A percentile compares a stretch with the other conserved stretches of the same genome.
Conservation (phyloP, 192 early-diverging fungal genomes). For the Kappamyces sp. region DNA sequence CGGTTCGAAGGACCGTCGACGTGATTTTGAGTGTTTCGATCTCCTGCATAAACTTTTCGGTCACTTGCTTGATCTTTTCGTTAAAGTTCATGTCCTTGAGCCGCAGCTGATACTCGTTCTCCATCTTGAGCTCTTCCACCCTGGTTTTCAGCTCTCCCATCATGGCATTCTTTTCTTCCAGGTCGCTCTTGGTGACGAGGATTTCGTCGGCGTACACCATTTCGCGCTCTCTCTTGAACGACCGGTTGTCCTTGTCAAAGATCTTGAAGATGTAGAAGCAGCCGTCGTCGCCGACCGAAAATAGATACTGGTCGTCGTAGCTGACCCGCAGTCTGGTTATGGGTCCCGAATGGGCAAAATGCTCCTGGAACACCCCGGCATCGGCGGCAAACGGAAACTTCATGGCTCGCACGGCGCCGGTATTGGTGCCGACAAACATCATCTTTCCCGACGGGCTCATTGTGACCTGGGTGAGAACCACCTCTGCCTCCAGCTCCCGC, state of each 20-base stretch:
- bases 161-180: slow-evolving; percentile 53
- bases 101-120: slow-evolving; percentile 61
- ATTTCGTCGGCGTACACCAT: slow-evolving; percentile 58
- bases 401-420: slow-evolving; percentile 48
- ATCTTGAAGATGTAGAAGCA: slow-evolving; percentile 52
- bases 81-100: slow-evolving; percentile 66
- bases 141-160: slow-evolving; percentile 53
- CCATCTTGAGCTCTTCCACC: slow-evolving; percentile 62
- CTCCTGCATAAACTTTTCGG: slow-evolving; percentile 61
- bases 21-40: slow-evolving; percentile 59
- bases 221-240: slow-evolving; percentile 43
- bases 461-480: slow-evolving; percentile 47
- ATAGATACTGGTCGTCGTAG: slow-evolving; percentile 56
- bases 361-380: slow-evolving; percentile 50
- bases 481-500: slow-evolving; percentile 45
- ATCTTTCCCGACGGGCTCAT: slow-evolving; percentile 55
- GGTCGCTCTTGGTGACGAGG: slow-evolving; percentile 55
- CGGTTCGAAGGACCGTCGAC: slow-evolving; percentile 45
- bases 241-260: slow-evolving; percentile 46
- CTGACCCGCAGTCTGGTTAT: slow-evolving; percentile 49
- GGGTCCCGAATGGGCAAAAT: slow-evolving; percentile 47
- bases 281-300: slow-evolving; percentile 52
- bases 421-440: slow-evolving; percentile 55
- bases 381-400: slow-evolving; percentile 48
- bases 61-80: slow-evolving; percentile 61